These are phyloP conservation scores for Phyllachora maydis DNA, from an alignment of 2,329 filamentous ascomycete genomes.

Conservation along the genomic window DNA sequence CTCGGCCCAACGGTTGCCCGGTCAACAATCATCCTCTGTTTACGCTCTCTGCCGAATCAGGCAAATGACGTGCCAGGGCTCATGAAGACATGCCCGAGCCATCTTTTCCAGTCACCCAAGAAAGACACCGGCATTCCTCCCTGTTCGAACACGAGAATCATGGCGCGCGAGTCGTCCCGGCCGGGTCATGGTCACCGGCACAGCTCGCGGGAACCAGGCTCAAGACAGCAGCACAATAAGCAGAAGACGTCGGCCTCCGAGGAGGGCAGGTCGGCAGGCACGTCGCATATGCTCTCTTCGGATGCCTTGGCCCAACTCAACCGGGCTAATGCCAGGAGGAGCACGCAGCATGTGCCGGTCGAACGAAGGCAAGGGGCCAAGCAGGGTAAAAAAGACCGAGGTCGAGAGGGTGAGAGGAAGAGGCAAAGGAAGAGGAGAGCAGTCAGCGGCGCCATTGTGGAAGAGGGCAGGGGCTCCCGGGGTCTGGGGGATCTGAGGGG, in stretches of 20 bases:
- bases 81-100: not conserved
- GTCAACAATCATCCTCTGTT: slow-evolving; percentile 6
- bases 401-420: slow-evolving; percentile 4
- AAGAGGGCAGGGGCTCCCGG: slow-evolving; percentile 30
- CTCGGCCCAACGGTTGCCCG: too few species aligned
- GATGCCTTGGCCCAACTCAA: slow-evolving; percentile 9
- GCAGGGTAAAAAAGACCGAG: slow-evolving; percentile 3
- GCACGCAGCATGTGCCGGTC: too few species aligned
- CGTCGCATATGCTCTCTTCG: slow-evolving; percentile 7
- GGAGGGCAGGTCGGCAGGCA: slow-evolving; percentile 1
- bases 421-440: slow-evolving; percentile 18
- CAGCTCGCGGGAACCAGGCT: too few species aligned
- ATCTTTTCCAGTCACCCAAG: not conserved
- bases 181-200: too few species aligned
- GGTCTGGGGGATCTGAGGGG: slow-evolving; percentile 6
- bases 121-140: not conserved
- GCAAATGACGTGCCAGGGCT: slow-evolving; percentile 4
- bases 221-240: not conserved
- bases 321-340: slow-evolving; percentile 3
- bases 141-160: not conserved
- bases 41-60: slow-evolving; percentile 4
- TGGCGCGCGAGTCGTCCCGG: slow-evolving; percentile 1
- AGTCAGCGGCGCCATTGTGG: slow-evolving; percentile 49
- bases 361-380: slow-evolving; percentile 1
- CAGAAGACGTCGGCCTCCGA: not conserved